A percentile compares a stretch with the other conserved stretches of the same genome.
Evolutionary conservation across 805 yeast species (phyloP).

Genomic region (Kuraishia hungarica): DNA sequence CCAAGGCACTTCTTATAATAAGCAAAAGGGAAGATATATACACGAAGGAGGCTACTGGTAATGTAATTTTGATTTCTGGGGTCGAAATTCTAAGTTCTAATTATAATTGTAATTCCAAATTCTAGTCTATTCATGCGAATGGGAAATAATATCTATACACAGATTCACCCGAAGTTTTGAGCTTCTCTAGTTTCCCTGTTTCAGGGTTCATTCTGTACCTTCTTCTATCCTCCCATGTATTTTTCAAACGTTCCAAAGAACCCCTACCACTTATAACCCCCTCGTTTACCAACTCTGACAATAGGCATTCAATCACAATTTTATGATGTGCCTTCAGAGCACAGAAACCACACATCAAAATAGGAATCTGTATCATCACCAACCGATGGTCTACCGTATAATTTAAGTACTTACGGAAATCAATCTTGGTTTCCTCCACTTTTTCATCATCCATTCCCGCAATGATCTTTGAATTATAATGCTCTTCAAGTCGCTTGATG

Average conservation of each 20-base stretch:
- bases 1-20: slow-evolving; percentile 24
- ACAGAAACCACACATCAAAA: slow-evolving; percentile 17
- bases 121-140: neutral
- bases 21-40: too few relatives aligned
- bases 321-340: slow-evolving; percentile 16
- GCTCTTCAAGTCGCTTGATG: slow-evolving; percentile 8
- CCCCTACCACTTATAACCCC: slow-evolving; percentile 20
- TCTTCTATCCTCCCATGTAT: slow-evolving; percentile 18
- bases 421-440: slow-evolving; percentile 6
- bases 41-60: neutral
- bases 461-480: slow-evolving; percentile 14
- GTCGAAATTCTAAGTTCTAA: neutral
- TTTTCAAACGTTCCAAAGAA: slow-evolving; percentile 13
- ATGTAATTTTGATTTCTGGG: neutral
- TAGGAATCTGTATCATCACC: slow-evolving; percentile 22
- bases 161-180: neutral
- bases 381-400: slow-evolving; percentile 20
- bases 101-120: neutral
- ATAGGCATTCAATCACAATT: slow-evolving; percentile 16
- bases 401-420: slow-evolving; percentile 11
- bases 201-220: neutral
- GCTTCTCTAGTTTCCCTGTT: neutral
- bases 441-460: slow-evolving; percentile 6
- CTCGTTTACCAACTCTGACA: slow-evolving; percentile 12
- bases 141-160: neutral